A percentile compares a stretch with the other conserved stretches of the same genome.
These are phyloP conservation scores for Globisporangium carolinianum DNA, from an alignment of 352 stramenopile genomes.

Conservation along the genomic window DNA sequence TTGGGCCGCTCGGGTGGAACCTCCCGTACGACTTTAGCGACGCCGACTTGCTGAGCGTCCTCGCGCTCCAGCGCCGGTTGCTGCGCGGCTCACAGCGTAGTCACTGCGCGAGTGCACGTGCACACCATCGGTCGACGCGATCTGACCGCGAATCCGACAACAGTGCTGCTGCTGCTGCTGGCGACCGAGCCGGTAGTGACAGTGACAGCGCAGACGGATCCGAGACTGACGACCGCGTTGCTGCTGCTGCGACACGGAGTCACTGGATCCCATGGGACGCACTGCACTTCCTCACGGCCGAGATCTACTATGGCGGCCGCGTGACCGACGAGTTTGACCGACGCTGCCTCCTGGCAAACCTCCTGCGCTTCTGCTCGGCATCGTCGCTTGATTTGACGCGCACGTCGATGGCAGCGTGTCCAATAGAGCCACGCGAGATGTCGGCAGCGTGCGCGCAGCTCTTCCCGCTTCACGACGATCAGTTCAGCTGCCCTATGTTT, in stretches of 20 bases:
- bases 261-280: conserved; percentile 62
- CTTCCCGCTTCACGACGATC: conserved; percentile 18
- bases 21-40: conserved; percentile 75
- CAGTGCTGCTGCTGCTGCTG: background rate
- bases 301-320: conserved; percentile 79
- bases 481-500: conserved; percentile 44
- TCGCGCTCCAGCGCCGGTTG: conserved; percentile 47
- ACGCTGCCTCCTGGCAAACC: conserved; percentile 55
- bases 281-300: conserved; percentile 64
- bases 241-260: background rate
- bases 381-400: conserved; percentile 9
- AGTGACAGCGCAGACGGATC: background rate
- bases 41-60: conserved; percentile 64
- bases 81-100: conserved; percentile 15
- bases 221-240: conserved; percentile 1
- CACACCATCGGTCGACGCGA: background rate
- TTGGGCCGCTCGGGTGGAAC: conserved; percentile 74
- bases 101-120: conserved; percentile 1
- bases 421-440: background rate
- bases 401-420: background rate
- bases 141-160: conserved; percentile 1
- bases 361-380: conserved; percentile 54
- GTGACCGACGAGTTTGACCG: conserved; percentile 82
- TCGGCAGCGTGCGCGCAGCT: conserved; percentile 6
- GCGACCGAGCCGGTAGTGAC: background rate